Percentiles rank a stretch among this genome's conserved stretches.
These are phyloP conservation scores for Ailanthus altissimus DNA, from an alignment of 345 rosid genomes.

Conservation along the genomic window DNA sequence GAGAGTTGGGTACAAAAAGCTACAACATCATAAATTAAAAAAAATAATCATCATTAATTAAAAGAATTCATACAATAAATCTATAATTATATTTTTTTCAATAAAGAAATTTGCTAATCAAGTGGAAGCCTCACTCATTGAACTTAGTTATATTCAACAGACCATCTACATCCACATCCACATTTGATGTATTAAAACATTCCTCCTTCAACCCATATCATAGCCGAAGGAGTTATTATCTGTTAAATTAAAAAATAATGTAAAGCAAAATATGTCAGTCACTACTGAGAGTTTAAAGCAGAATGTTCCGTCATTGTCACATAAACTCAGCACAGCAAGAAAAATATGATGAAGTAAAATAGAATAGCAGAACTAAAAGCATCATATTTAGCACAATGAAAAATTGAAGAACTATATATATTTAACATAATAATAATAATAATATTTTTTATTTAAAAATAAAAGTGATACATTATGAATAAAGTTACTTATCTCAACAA, in stretches of 20 bases:
- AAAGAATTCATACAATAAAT: not conserved
- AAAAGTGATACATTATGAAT: too few relatives aligned
- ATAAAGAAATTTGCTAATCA: not conserved
- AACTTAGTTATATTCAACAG: conserved; percentile 83
- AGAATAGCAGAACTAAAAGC: not conserved
- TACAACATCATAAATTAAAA: conserved; percentile 34
- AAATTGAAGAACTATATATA: too few relatives aligned
- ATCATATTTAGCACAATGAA: too few relatives aligned
- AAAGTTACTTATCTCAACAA: too few relatives aligned
- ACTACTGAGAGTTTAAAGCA: not conserved
- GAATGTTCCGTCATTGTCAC: not conserved
- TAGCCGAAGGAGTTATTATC: conserved; percentile 68
- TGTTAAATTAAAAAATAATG: conserved; percentile 26
- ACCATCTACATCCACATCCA: conserved; percentile 95
- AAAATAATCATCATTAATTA: conserved; percentile 1
- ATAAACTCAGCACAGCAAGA: not conserved
- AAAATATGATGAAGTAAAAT: not conserved
- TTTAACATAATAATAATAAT: too few relatives aligned
- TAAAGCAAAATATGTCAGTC: conserved; percentile 12
- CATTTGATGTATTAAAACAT: conserved; percentile 92
- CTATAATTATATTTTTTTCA: not conserved
- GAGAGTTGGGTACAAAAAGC: conserved; percentile 98
- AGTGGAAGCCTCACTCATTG: conserved; percentile 76
- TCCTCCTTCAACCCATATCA: conserved; percentile 96
- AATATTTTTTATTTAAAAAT: too few relatives aligned